phyloP scores from a whole-genome alignment of 1,139 yeast species.

The Candida sp. region DNA sequence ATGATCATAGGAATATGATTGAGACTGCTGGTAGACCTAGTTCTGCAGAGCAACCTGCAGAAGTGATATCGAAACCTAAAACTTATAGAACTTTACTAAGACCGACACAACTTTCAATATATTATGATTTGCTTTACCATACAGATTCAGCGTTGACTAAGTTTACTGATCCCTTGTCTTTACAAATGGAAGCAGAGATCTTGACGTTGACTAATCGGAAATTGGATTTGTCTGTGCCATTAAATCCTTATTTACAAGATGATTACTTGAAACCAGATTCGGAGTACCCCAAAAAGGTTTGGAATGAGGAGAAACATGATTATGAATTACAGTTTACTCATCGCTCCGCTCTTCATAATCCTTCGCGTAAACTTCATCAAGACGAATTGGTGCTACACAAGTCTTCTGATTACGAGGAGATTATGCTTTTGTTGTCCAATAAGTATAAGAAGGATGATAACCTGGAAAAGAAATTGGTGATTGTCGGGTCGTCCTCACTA shows the following conservation, averaged over 20 bases:
- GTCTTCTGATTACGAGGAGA: conserved; percentile 84
- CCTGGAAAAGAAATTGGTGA: conserved; percentile 37
- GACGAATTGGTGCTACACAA: conserved; percentile 57
- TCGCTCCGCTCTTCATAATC: conserved; percentile 44
- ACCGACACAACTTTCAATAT: conserved; percentile 78
- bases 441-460: conserved; percentile 39
- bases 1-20: conserved; percentile 58
- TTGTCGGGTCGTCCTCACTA: conserved; percentile 32
- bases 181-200: conserved; percentile 82
- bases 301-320: conserved; percentile 32
- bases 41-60: conserved; percentile 1
- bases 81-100: conserved; percentile 72
- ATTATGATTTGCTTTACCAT: conserved; percentile 81
- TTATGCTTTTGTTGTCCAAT: conserved; percentile 59
- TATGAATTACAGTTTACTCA: conserved; percentile 36
- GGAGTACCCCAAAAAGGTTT: conserved; percentile 44
- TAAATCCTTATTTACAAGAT: conserved; percentile 59
- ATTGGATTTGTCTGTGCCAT: conserved; percentile 67
- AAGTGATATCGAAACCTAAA: conserved; percentile 44
- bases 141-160: conserved; percentile 75
- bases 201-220: conserved; percentile 75
- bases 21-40: conserved; percentile 4
- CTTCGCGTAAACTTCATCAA: conserved; percentile 42
- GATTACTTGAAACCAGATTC: conserved; percentile 43
- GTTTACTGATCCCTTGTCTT: conserved; percentile 74